Base-by-base conservation (phyloP, 2,329 filamentous ascomycete species). In the Ophiobolus disseminans region DNA sequence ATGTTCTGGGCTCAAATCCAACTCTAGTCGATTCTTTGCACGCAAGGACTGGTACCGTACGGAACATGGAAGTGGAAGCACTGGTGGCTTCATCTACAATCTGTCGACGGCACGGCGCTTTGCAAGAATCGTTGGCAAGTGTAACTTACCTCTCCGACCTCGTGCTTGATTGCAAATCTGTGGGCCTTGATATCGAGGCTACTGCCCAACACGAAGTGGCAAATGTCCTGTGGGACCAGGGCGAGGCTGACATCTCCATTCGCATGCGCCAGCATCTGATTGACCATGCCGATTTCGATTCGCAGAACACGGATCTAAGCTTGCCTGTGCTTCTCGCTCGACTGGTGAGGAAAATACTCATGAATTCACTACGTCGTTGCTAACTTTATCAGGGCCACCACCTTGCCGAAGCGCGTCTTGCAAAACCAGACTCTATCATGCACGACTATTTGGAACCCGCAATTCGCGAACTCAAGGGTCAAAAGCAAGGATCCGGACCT, bases 161-260 rank as follows among this genome's bases (percentile, higher is more conserved):
- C 20, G 84, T 91, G n/a, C 69, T 78, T 5, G 78, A 86, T 3
- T 94, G 89, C 66, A 80, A 82, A 50, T 78, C 83, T 0, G 73
- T 90, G n/a, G 90, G 88, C 0, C 75, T 97, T 2, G 83, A 86
- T 48, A 84, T 97, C 35, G 88, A 91, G 65, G 89, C 86, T 10
- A 86, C 86, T 10, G 84, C 91, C 30, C 86, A 87, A 55, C 83
- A 93, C 44, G 94, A 97, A 70, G 84, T 90, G 6, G 92, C 95
- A 9, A 91, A 89, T 63, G 91, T 95, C 5, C 78, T 99, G 1
- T 99, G 94, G 93, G 91, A 95, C 54, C 89, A 96, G 68, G 91
- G 91, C 10, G 93, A 99, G 72, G 90, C 90, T 78, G 85, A 87
- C 16, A 85, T 90, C 0, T 96, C 94, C 0, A 96, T 99, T 50